Evolutionary conservation across 2,329 filamentous ascomycete species (phyloP).

Genomic region (Stachybotrys chlorohalonatus): DNA sequence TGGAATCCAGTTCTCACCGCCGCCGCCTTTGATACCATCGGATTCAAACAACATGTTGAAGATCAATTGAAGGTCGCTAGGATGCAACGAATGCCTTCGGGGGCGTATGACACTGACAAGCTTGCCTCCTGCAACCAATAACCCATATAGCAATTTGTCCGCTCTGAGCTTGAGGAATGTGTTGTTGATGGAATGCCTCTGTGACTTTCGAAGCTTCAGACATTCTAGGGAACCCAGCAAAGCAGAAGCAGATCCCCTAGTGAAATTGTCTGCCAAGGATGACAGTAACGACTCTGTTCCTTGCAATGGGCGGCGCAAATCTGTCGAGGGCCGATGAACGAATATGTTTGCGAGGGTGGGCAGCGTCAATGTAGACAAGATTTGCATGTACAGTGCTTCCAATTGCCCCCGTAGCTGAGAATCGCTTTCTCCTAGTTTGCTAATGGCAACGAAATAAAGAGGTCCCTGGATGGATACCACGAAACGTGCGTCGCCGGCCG

Average conservation of each 20-base stretch:
- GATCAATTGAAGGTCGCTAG: constrained; percentile 88
- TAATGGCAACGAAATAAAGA: constrained; percentile 89
- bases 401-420: constrained; percentile 78
- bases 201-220: constrained; percentile 80
- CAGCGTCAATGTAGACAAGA: constrained; percentile 86
- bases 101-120: constrained; percentile 93
- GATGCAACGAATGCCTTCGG: constrained; percentile 89
- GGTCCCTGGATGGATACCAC: constrained; percentile 79
- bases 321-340: constrained; percentile 82
- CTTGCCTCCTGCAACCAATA: constrained; percentile 85
- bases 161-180: constrained; percentile 71
- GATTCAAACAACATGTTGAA: constrained; percentile 99
- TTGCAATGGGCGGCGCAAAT: constrained; percentile 79
- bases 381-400: constrained; percentile 96
- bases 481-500: constrained; percentile 77
- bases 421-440: constrained; percentile 85
- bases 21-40: constrained; percentile 79
- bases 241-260: constrained; percentile 79
- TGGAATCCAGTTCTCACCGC: constrained; percentile 94
- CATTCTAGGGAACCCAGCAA: constrained; percentile 88
- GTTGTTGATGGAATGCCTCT: constrained; percentile 79
- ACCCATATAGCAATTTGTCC: constrained; percentile 77
- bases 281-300: constrained; percentile 88
- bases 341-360: constrained; percentile 83
- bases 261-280: constrained; percentile 90